These are phyloP conservation scores for Hypoxylon sp. DNA, from an alignment of 2,329 filamentous ascomycete genomes.

Conservation along the genomic window DNA sequence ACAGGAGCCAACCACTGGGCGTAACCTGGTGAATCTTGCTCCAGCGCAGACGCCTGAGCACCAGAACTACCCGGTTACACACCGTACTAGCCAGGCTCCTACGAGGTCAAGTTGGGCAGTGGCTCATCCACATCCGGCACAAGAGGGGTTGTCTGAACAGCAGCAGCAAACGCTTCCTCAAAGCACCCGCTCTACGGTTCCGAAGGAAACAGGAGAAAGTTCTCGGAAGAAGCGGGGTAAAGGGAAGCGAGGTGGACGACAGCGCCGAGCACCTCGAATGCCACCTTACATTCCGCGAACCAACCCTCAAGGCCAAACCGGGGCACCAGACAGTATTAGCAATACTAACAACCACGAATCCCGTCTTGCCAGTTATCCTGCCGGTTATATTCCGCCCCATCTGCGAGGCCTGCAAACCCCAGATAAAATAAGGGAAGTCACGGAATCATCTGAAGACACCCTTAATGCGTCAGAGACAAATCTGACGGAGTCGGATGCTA, in stretches of 20 bases:
- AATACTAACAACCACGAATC: neutral
- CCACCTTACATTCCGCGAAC: neutral
- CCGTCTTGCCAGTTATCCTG: neutral
- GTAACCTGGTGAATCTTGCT: neutral
- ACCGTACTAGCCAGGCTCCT: neutral
- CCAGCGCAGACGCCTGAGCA: neutral
- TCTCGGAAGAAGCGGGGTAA: neutral
- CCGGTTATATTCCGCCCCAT: slow-evolving; percentile 1
- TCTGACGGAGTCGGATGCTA: neutral
- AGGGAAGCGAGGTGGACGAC: neutral
- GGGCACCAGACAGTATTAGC: too few species aligned
- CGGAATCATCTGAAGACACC: neutral
- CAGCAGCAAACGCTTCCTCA: neutral
- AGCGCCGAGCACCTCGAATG: neutral
- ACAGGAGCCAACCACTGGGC: neutral
- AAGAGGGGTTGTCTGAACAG: neutral
- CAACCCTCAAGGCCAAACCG: neutral
- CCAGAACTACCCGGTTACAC: neutral
- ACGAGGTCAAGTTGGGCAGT: neutral
- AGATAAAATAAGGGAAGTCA: neutral
- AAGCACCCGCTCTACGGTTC: neutral
- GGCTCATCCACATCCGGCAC: too few species aligned
- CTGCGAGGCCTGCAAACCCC: neutral
- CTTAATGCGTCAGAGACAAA: neutral
- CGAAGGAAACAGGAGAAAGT: neutral